phyloP scores from a whole-genome alignment of 768 basidiomycete species.

The Phanerochaete carnosa region DNA sequence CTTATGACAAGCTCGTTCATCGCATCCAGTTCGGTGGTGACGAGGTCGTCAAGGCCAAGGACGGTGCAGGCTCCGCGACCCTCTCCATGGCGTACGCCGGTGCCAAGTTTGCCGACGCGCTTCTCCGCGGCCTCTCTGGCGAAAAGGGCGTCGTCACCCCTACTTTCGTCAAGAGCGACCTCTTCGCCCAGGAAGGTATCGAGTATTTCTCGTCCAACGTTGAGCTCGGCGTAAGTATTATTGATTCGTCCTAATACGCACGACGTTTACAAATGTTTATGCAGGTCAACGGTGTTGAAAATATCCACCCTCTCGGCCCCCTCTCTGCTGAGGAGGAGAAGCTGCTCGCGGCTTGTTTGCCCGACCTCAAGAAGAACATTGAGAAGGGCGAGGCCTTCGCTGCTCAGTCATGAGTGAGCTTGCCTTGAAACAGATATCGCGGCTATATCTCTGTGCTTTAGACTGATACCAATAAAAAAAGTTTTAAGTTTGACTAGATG shows the following conservation, averaged over 20 bases:
- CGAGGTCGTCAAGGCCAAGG: constrained; percentile 98
- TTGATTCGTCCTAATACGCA: not conserved
- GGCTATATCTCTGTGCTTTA: not conserved
- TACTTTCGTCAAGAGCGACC: constrained; percentile 86
- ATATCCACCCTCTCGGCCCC: constrained; percentile 82
- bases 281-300: constrained; percentile 83
- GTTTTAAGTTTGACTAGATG: not conserved
- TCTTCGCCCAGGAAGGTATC: constrained; percentile 82
- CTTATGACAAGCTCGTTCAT: constrained; percentile 75
- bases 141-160: constrained; percentile 72
- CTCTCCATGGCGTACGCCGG: constrained; percentile 79
- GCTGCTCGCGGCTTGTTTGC: constrained; percentile 82
- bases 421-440: not conserved
- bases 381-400: constrained; percentile 88
- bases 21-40: constrained; percentile 98
- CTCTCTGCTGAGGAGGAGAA: constrained; percentile 81
- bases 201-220: constrained; percentile 94
- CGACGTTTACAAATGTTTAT: constrained; percentile 14
- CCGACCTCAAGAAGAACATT: constrained; percentile 96
- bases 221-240: constrained; percentile 77
- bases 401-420: constrained; percentile 22
- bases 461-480: not conserved
- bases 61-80: constrained; percentile 74
- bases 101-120: constrained; percentile 61
- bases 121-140: constrained; percentile 62